Base-by-base conservation (phyloP, 306 rosid genomes). In the Albizia julibrissin region DNA sequence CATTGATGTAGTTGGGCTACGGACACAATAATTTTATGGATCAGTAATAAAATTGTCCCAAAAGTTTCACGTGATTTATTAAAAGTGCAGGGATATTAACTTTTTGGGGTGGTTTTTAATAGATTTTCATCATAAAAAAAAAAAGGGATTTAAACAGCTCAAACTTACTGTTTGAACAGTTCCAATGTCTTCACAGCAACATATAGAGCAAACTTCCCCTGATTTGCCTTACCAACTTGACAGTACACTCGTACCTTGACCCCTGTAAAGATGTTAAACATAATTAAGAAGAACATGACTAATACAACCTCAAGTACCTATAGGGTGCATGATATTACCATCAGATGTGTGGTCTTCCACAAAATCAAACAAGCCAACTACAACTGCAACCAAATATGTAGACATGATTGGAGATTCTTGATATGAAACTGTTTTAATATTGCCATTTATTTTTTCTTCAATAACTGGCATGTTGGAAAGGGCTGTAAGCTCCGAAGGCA, bases 381-480 rank as follows among this genome's bases (percentile, higher is more conserved):
- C 98, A 62, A 95, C 89, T 1, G 98, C 98, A 85, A 93, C 99
- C 84, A 95, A 82, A 85, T 95, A 95, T 39, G 99, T 93, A 61
- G 98, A 95, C 99, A 95, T 95, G 74, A 90, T 84, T 44, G 99
- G 98, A 31, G 99, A 89, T 86, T 95, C 99, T 80, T 86, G 87
- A 80, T 82, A 95, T 16, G 91, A 80, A 81, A 95, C 94, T 21
- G 87, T 91, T 87, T 89, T 95, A 47, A 87, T 78, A 77, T 84
- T 72, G 27, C 94, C 97, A 64, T 89, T 77, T 72, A 79, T 79
- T 86, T 84, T 90, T 88, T 95, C 99, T 83, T 88, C 94, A 59
- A 80, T 33, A 80, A 93, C 39, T n/a, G 98, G 98, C 99, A 95
- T 91, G 92, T 95, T 95, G 85, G 99, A 95, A 72, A 95, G 98